Conservation (phyloP, 345 rosid species). For the Carallia pectinifolia region DNA sequence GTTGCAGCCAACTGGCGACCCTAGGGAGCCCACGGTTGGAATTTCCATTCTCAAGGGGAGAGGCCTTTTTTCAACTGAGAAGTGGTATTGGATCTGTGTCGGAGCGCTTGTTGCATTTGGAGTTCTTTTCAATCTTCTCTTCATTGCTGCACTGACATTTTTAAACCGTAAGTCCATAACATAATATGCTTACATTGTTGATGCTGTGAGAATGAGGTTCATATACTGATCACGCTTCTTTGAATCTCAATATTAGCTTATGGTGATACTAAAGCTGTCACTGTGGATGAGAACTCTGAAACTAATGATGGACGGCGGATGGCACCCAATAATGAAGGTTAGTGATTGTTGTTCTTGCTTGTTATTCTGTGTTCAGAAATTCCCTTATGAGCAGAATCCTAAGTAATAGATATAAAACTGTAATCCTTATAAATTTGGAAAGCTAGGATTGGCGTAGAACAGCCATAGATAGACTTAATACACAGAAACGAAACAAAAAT, state of each 20-base stretch:
- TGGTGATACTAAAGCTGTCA: not conserved
- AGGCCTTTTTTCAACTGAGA: slow-evolving; percentile 16
- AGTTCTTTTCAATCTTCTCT: slow-evolving; percentile 17
- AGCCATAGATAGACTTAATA: not conserved
- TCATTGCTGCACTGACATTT: slow-evolving; percentile 16
- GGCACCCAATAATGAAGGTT: slow-evolving; percentile 9
- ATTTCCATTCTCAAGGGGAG: slow-evolving; percentile 13
- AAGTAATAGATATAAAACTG: too few species aligned
- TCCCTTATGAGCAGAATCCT: not conserved
- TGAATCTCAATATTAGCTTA: slow-evolving; percentile 12
- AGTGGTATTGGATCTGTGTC: slow-evolving; percentile 19
- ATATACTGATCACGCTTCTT: not conserved
- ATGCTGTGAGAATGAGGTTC: not conserved
- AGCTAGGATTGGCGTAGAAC: not conserved
- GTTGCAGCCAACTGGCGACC: slow-evolving; percentile 15
- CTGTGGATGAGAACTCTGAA: slow-evolving; percentile 4
- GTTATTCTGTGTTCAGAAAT: not conserved
- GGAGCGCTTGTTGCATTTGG: slow-evolving; percentile 9
- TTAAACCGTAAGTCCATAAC: slow-evolving; percentile 13
- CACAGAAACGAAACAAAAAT: not conserved
- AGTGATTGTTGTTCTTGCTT: not conserved
- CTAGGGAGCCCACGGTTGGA: slow-evolving; percentile 16
- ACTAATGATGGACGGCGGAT: not conserved
- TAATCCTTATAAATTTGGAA: not conserved
- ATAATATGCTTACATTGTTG: not conserved